Percentiles rank a stretch among this genome's conserved stretches.
These are phyloP conservation scores for Diplodia corticola DNA, from an alignment of 2,329 filamentous ascomycete species.

Conservation along the genomic window DNA sequence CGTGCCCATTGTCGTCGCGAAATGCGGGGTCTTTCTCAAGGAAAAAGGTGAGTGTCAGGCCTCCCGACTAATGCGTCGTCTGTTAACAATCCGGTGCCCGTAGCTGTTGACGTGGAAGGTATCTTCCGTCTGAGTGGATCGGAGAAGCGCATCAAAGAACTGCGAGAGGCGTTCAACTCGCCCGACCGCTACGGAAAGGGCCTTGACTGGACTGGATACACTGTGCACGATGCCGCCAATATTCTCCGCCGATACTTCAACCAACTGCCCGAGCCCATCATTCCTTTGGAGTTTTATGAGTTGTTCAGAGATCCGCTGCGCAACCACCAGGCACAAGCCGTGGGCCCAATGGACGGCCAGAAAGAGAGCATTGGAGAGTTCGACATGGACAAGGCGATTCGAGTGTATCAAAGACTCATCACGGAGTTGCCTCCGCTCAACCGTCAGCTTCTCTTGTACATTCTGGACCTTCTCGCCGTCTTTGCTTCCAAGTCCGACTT, in stretches of 20 bases:
- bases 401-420: slow-evolving; percentile 83
- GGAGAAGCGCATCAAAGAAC: slow-evolving; percentile 96
- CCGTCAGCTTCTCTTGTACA: slow-evolving; percentile 89
- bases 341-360: slow-evolving; percentile 63
- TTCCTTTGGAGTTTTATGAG: slow-evolving; percentile 90
- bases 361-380: slow-evolving; percentile 73
- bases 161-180: slow-evolving; percentile 88
- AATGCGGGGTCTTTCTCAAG: slow-evolving; percentile 95
- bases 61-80: slow-evolving; percentile 20
- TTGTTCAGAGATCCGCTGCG: slow-evolving; percentile 83
- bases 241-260: slow-evolving; percentile 94
- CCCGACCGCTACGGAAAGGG: slow-evolving; percentile 96
- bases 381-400: slow-evolving; percentile 73
- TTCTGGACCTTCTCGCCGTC: slow-evolving; percentile 90
- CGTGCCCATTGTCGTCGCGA: slow-evolving; percentile 96
- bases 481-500: slow-evolving; percentile 96
- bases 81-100: slow-evolving; percentile 28
- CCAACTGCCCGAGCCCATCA: slow-evolving; percentile 92
- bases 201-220: slow-evolving; percentile 95
- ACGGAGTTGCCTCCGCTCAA: slow-evolving; percentile 91
- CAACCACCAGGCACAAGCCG: slow-evolving; percentile 66
- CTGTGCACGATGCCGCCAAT: slow-evolving; percentile 96
- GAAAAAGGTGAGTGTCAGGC: slow-evolving; percentile 75
- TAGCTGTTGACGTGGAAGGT: slow-evolving; percentile 90
- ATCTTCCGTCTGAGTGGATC: slow-evolving; percentile 96